phyloP scores from a whole-genome alignment of 352 stramenopile species.

The Pythium graminicola region DNA sequence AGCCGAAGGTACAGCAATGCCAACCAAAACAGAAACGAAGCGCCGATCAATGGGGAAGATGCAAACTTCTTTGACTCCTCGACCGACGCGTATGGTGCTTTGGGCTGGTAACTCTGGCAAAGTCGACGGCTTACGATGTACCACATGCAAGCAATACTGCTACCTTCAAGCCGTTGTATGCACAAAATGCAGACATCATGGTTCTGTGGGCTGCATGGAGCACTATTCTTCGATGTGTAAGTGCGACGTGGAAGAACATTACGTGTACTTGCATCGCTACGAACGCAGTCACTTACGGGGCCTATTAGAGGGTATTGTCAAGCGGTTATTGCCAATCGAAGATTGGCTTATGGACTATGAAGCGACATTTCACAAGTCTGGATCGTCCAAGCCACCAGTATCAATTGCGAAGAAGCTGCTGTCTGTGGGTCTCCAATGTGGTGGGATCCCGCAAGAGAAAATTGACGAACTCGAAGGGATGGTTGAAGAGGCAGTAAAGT shows the following conservation, averaged over 20 bases:
- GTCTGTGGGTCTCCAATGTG: conserved; percentile 8
- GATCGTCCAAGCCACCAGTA: neutral
- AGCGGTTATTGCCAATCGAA: conserved; percentile 30
- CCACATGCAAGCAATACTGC: conserved; percentile 79
- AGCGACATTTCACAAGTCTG: conserved; percentile 15
- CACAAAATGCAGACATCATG: conserved; percentile 52
- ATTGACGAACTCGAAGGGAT: conserved; percentile 19
- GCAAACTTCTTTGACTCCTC: conserved; percentile 26
- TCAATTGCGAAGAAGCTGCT: conserved; percentile 25
- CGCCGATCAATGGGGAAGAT: conserved; percentile 27
- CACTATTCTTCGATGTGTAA: conserved; percentile 78
- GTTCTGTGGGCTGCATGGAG: conserved; percentile 62
- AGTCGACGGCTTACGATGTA: conserved; percentile 64
- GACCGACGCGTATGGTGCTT: conserved; percentile 65
- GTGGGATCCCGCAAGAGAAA: conserved; percentile 17
- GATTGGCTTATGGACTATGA: conserved; percentile 39
- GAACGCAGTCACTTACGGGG: conserved; percentile 33
- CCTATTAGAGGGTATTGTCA: conserved; percentile 29
- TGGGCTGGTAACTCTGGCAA: conserved; percentile 79
- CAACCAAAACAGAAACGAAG: conserved; percentile 22
- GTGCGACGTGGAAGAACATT: conserved; percentile 44
- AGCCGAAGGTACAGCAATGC: neutral
- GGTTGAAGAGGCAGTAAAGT: conserved; percentile 17
- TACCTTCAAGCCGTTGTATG: conserved; percentile 81
- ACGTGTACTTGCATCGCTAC: conserved; percentile 58